Conservation (phyloP, 176 grass and related monocot genomes). For the Musa schizocarpa region DNA sequence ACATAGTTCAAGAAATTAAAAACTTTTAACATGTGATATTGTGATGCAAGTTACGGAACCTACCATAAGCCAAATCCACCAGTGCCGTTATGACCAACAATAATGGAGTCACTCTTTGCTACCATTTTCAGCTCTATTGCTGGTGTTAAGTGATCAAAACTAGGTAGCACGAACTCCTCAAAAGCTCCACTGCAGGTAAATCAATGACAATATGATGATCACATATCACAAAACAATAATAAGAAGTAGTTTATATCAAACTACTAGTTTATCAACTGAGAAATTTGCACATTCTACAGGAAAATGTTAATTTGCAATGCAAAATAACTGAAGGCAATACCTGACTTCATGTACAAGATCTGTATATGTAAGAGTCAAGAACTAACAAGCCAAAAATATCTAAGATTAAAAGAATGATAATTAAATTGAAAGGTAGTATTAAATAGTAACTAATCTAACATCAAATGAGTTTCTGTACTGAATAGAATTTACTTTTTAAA, state of each 20-base stretch:
- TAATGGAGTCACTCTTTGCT: slow-evolving; percentile 33
- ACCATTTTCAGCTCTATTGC: slow-evolving; percentile 71
- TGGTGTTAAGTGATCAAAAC: slow-evolving; percentile 33
- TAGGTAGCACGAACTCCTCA: slow-evolving; percentile 63
- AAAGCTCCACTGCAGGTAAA: slow-evolving; percentile 43
- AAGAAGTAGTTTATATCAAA: no score
- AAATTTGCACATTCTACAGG: no score
- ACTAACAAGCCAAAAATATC: not conserved
- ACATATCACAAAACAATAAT: not conserved
- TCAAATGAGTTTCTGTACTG: no score
- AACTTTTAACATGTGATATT: not conserved
- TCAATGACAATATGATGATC: not conserved
- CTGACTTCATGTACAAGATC: not conserved
- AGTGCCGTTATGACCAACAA: slow-evolving; percentile 73
- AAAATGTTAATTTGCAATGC: not conserved
- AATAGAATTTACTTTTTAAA: no score
- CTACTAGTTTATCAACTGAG: no score
- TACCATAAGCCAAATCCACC: slow-evolving; percentile 87
- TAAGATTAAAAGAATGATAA: slow-evolving; percentile 1
- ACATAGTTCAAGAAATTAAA: not conserved
- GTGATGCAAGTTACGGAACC: slow-evolving; percentile 9
- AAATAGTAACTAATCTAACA: not conserved
- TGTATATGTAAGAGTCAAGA: not conserved
- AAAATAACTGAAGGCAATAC: not conserved
- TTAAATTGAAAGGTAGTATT: not conserved